phyloP scores from a whole-genome alignment of 257 asterid species.

The Solanum arcanum region DNA sequence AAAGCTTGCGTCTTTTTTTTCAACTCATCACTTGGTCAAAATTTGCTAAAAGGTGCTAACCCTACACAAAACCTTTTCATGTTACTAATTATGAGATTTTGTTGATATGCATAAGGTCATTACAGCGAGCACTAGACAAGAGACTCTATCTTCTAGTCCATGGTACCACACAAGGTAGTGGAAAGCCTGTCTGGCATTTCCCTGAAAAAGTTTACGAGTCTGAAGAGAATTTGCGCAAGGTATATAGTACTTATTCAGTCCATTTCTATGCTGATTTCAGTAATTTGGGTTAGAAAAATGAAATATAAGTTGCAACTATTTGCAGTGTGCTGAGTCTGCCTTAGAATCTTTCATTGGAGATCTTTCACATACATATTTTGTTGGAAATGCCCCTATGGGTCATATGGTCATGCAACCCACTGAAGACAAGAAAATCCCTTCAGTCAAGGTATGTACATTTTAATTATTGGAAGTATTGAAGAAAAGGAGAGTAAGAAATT shows the following conservation, averaged over 20 bases:
- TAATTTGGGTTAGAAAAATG: background rate
- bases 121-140: conserved; percentile 78
- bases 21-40: background rate
- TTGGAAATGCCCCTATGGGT: conserved; percentile 95
- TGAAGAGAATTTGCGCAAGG: conserved; percentile 73
- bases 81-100: background rate
- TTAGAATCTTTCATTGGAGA: conserved; percentile 70
- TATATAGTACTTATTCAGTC: conserved; percentile 2
- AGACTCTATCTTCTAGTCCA: conserved; percentile 80
- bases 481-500: background rate
- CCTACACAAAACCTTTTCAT: background rate
- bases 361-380: conserved; percentile 64
- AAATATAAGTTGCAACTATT: conserved; percentile 2
- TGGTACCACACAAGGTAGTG: conserved; percentile 40
- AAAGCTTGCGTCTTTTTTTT: background rate
- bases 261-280: background rate
- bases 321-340: conserved; percentile 93
- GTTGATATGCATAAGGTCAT: conserved; percentile 42
- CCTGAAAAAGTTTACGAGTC: conserved; percentile 76
- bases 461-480: background rate
- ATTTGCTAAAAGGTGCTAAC: background rate
- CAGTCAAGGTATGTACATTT: conserved; percentile 38
- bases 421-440: conserved; percentile 13
- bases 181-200: conserved; percentile 73
- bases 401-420: conserved; percentile 34